phyloP scores from a whole-genome alignment of 1,284 basidiomycete species.

The Stygiomarasmius scandens region DNA sequence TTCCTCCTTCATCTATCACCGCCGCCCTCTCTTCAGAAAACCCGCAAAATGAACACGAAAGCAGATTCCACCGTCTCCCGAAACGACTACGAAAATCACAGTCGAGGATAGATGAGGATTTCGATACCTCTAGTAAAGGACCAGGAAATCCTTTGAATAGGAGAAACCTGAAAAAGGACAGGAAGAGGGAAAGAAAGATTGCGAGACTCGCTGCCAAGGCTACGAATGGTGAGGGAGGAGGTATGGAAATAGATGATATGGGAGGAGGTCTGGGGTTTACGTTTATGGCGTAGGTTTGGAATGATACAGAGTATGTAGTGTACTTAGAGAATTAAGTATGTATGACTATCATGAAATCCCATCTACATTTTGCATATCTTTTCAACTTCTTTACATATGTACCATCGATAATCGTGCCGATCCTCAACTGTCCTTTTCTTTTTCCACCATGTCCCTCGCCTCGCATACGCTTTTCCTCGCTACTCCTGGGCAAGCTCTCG shows the following conservation, averaged over 20 bases:
- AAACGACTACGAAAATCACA: constrained; percentile 62
- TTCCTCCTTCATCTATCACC: constrained; percentile 17
- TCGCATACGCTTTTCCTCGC: not conserved
- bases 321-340: too few species aligned
- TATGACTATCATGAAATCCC: too few species aligned
- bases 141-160: constrained; percentile 59
- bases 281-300: constrained; percentile 41
- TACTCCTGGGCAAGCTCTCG: not conserved
- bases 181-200: constrained; percentile 52
- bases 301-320: not conserved
- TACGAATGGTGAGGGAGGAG: constrained; percentile 19
- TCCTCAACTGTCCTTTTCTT: not conserved
- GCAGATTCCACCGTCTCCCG: constrained; percentile 41
- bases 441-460: too few species aligned
- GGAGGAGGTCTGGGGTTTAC: constrained; percentile 44
- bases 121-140: constrained; percentile 47
- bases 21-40: not conserved
- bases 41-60: constrained; percentile 14
- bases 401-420: too few species aligned
- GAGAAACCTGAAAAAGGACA: constrained; percentile 58
- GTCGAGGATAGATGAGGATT: constrained; percentile 52
- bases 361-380: too few species aligned
- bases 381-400: too few species aligned
- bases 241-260: constrained; percentile 46
- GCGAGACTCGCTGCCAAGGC: constrained; percentile 48